Evolutionary conservation across 176 grass and related monocot species (phyloP).

Genomic region (Cenchrus americanus): DNA sequence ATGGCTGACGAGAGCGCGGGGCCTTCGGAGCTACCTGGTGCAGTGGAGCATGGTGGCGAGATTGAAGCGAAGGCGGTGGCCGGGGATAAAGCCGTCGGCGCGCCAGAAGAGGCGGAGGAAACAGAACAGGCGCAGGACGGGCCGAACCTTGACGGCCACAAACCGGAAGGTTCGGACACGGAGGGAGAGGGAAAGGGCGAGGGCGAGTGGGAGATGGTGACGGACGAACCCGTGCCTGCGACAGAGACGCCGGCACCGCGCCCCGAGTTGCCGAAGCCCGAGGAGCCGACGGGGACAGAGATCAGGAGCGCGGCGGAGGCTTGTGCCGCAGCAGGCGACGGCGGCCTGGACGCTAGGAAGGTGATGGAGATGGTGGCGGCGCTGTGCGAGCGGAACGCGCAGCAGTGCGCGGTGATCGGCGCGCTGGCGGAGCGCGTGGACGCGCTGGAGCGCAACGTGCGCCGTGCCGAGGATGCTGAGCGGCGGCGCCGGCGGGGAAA

Average conservation of each 20-base stretch:
- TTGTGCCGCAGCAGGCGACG: too few species aligned
- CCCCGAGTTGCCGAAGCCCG: too few species aligned
- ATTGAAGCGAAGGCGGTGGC: not conserved
- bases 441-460: not conserved
- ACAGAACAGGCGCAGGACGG: not conserved
- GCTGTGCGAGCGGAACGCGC: not conserved
- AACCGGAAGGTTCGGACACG: not conserved
- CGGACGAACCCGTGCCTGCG: not conserved
- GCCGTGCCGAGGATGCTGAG: not conserved
- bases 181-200: constrained; percentile 18
- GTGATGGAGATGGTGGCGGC: not conserved
- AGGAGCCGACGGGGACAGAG: too few species aligned
- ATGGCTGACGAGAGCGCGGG: not conserved
- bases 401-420: not conserved
- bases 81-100: not conserved
- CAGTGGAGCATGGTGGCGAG: not conserved
- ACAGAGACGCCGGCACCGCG: too few species aligned
- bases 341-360: not conserved
- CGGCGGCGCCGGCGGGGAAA: too few species aligned
- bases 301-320: too few species aligned
- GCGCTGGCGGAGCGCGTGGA: not conserved
- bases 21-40: not conserved
- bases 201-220: constrained; percentile 32
- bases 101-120: not conserved
- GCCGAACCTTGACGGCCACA: not conserved